A percentile compares a stretch with the other conserved stretches of the same genome.
Evolutionary conservation across 768 basidiomycete genomes (phyloP).

Genomic region (Lanmaoa rubissima): DNA sequence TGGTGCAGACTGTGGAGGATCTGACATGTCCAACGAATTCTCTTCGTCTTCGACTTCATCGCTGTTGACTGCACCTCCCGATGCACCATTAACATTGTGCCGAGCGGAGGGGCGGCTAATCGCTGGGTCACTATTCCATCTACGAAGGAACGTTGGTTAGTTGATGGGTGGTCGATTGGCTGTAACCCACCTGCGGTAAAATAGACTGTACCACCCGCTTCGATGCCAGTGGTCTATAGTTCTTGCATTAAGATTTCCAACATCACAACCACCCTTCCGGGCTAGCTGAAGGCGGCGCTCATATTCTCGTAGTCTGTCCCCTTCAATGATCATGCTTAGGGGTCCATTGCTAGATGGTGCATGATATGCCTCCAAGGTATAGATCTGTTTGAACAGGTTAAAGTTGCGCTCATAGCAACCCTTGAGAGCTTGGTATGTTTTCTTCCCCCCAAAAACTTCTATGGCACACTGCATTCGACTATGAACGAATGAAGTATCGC

Average conservation of each 20-base stretch:
- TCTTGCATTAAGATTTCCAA: constrained; percentile 70
- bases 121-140: constrained; percentile 68
- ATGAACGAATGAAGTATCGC: neutral
- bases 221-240: constrained; percentile 80
- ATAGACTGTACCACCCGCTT: constrained; percentile 73
- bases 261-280: constrained; percentile 62
- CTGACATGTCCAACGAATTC: constrained; percentile 42
- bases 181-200: constrained; percentile 56
- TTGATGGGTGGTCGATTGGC: neutral
- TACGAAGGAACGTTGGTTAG: constrained; percentile 24
- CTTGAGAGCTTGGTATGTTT: constrained; percentile 81
- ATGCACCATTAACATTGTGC: constrained; percentile 32
- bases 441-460: constrained; percentile 71
- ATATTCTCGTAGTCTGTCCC: constrained; percentile 66
- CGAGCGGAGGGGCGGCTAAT: constrained; percentile 48
- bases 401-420: constrained; percentile 86
- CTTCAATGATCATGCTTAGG: constrained; percentile 48
- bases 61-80: constrained; percentile 33
- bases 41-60: constrained; percentile 56
- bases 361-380: constrained; percentile 60
- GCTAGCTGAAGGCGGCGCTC: constrained; percentile 69
- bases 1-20: constrained; percentile 30
- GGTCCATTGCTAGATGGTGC: constrained; percentile 34
- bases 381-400: constrained; percentile 81
- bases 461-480: constrained; percentile 52